Percentiles rank a stretch among this genome's conserved stretches.
Evolutionary conservation across 2,329 filamentous ascomycete genomes (phyloP).

Genomic region (Daldinia sp.): DNA sequence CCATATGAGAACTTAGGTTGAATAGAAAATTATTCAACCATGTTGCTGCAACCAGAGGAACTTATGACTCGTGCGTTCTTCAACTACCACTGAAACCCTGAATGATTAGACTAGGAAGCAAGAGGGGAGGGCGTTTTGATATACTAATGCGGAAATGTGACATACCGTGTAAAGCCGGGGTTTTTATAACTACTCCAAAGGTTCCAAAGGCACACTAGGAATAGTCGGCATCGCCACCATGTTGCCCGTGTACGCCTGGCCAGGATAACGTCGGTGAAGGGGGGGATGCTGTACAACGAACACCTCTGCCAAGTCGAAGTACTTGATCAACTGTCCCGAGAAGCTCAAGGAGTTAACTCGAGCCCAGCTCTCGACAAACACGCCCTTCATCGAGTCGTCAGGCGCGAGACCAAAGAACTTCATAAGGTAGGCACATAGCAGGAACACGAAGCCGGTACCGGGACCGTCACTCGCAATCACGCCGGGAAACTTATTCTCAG

Average conservation of each 20-base stretch:
- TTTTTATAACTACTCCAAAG: background rate
- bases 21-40: background rate
- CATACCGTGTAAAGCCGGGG: background rate
- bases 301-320: conserved; percentile 74
- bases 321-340: conserved; percentile 81
- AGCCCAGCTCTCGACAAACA: conserved; percentile 96
- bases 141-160: too few species aligned
- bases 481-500: conserved; percentile 70
- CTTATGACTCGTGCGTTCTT: background rate
- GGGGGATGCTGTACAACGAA: conserved; percentile 85
- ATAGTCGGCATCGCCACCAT: conserved; percentile 31
- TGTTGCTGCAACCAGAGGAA: background rate
- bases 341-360: conserved; percentile 84
- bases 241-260: conserved; percentile 11
- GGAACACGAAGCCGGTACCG: conserved; percentile 84
- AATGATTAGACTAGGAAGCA: background rate
- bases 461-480: conserved; percentile 90
- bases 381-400: conserved; percentile 72
- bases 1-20: background rate
- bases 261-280: conserved; percentile 58
- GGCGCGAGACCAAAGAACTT: conserved; percentile 61
- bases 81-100: background rate
- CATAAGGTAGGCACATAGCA: conserved; percentile 61
- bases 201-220: conserved; percentile 3
- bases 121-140: background rate